Base-by-base conservation (phyloP, 1,139 yeast genomes). In the Geotrichum carabidarum region DNA sequence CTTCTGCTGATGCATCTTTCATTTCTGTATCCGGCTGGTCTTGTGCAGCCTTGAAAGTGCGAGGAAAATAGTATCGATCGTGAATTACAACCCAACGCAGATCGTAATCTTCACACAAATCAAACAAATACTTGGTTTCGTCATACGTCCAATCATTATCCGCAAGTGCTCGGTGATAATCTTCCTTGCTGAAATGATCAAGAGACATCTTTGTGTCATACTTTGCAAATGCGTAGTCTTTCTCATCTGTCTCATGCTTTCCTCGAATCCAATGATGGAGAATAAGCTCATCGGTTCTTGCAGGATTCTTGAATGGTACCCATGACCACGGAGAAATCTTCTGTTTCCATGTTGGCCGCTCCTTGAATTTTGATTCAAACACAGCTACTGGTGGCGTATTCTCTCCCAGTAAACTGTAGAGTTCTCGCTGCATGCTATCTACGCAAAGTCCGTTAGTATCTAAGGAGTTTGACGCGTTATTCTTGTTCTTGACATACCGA, bases 201-300 rank as follows among this genome's bases (percentile, higher is more conserved):
- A 91, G 76, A 48, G 84, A 84, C 35, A 88, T 72, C 47, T 77
- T 76, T 8, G 83, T 83, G 66, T 88, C 84, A 68, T 81, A 90
- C 67, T 86, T 87, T 44, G 86, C 87, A 71, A 86, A 93, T 46
- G 79, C 74, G 65, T 87, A 86, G 2, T 86, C 82, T 51, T 55
- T 57, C 30, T 48, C 53, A 48, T 57, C 72, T 55, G 73, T 75
- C 48, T 80, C 84, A 56, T 75, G 78, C 1, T 85, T 77, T 0
- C 95, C 95, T 59, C 88, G 83, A 5, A 84, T 91, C 99, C 99
- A 94, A 70, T 93, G 99, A 55, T 75, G 73, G 47, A 91, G 74
- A 43, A 71, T 71, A 44, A 83, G 66, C 1, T 71, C 81, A 49
- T 78, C 80, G 0, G 67, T 67, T 50, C 83, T 74, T 0, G 81